Base-by-base conservation (phyloP, 352 stramenopile species). In the Globisporangium paroecandrum region DNA sequence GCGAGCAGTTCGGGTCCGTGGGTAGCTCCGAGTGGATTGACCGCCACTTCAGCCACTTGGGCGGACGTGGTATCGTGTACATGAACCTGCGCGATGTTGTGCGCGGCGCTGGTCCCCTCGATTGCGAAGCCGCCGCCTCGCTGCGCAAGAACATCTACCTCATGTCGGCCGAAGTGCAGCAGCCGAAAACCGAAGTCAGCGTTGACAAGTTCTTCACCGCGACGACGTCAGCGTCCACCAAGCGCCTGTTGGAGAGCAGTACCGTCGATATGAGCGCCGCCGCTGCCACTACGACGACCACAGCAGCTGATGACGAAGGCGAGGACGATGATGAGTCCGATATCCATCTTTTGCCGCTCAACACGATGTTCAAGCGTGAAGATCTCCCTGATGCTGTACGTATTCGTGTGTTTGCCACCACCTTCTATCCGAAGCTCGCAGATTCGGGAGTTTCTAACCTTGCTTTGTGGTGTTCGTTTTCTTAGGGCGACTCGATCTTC, bases 1-100 rank as follows among this genome's bases (percentile, higher is more conserved):
- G 82, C 25, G 84, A 94, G 60, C 83, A 94, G 68, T 93, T 89
- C 62, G 87, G 87, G 18, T 82, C 85, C 0, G 84, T 93, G 10
- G 87, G 87, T 24, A 93, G 81, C 53, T 93, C 87, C 1, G 81
- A 91, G 66, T 94, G 87, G 87, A 94, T 95, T 56, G 86, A 95
- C 34, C 81, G 81, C 20, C 85, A 93, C 65, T 80, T 82, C n/a
- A 83, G 80, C 49, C 80, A 88, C 59, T 74, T 89, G 38, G 73
- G 74, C 4, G 80, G 82, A 15, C 84, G 82, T 36, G 86, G 81
- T 4, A 77, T 95, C 53, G 79, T 90, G 54, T 94, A 93, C 49
- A 38, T 95, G 32, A 86, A 93, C 67, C 58, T 95, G 27, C 77
- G 81, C 36, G 85, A 91, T 64, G 82, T 81, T n/a, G 87, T 95